These are phyloP conservation scores for Clavispora phyllophila DNA, from an alignment of 805 yeast genomes.

Conservation along the genomic window DNA sequence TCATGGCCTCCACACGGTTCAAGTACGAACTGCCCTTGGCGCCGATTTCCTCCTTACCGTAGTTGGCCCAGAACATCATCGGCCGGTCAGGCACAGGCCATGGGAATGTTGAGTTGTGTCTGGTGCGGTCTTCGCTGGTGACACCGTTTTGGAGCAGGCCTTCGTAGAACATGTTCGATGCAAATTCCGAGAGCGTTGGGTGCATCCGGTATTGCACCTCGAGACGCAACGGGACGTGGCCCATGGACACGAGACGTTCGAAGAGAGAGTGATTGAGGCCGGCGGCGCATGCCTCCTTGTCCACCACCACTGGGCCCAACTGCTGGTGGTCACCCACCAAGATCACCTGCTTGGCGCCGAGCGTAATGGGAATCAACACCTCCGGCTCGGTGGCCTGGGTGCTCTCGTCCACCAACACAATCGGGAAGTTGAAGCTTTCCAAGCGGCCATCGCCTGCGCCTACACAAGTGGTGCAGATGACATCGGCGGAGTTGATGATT, in stretches of 20 bases:
- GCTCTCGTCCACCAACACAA: slow-evolving; percentile 86
- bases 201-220: slow-evolving; percentile 96
- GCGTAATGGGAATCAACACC: slow-evolving; percentile 79
- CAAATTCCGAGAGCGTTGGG: slow-evolving; percentile 80
- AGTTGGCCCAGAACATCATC: slow-evolving; percentile 94
- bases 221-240: slow-evolving; percentile 78
- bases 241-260: slow-evolving; percentile 77
- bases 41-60: slow-evolving; percentile 85
- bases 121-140: slow-evolving; percentile 62
- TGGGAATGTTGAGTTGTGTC: slow-evolving; percentile 61
- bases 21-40: slow-evolving; percentile 75
- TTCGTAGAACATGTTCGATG: slow-evolving; percentile 88
- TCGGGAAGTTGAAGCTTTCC: slow-evolving; percentile 51
- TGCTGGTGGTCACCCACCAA: slow-evolving; percentile 96
- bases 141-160: slow-evolving; percentile 92
- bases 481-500: slow-evolving; percentile 57
- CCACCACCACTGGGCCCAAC: slow-evolving; percentile 85
- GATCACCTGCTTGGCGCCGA: slow-evolving; percentile 84
- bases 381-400: slow-evolving; percentile 96
- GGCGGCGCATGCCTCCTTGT: slow-evolving; percentile 76
- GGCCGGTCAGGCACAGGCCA: slow-evolving; percentile 85
- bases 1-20: slow-evolving; percentile 86
- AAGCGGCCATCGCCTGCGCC: slow-evolving; percentile 83
- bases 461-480: slow-evolving; percentile 86
- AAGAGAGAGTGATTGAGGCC: slow-evolving; percentile 84